These are phyloP conservation scores for Fraxinus floribunda DNA, from an alignment of 305 asterid genomes.

Conservation along the genomic window DNA sequence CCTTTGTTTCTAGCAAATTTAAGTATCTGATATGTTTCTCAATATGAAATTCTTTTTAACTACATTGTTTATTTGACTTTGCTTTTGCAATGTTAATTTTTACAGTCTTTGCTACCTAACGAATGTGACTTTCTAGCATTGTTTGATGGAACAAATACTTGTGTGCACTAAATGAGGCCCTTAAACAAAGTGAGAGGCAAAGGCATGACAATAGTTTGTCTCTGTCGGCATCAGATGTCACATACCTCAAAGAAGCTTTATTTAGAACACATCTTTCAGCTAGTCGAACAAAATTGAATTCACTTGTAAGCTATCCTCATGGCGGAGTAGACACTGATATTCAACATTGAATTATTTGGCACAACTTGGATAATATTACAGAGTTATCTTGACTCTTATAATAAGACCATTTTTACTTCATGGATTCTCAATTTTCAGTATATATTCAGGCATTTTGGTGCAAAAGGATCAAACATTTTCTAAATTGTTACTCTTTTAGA, in stretches of 20 bases:
- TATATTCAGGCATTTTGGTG: neutral
- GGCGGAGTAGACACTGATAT: neutral
- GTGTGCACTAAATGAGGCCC: neutral
- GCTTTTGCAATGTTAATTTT: neutral
- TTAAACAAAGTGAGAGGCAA: neutral
- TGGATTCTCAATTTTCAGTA: neutral
- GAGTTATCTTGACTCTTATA: neutral
- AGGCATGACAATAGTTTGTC: neutral
- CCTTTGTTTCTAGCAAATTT: neutral
- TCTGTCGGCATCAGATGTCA: neutral
- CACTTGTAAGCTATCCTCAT: neutral
- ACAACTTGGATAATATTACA: neutral
- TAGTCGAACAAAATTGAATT: neutral
- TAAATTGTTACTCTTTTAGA: constrained; percentile 17
- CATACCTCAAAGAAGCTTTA: neutral
- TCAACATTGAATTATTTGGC: neutral
- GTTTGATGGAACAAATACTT: neutral
- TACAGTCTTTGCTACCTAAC: neutral
- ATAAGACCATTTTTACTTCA: neutral
- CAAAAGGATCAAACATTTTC: constrained; percentile 4
- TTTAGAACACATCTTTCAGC: neutral
- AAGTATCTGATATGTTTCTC: neutral
- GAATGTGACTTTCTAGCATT: neutral
- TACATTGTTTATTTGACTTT: neutral
- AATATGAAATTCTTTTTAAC: neutral